Percentiles rank a stretch among this genome's conserved stretches.
Evolutionary conservation across 2,329 filamentous ascomycete species (phyloP).

Genomic region (Periglandula ipomoeae): DNA sequence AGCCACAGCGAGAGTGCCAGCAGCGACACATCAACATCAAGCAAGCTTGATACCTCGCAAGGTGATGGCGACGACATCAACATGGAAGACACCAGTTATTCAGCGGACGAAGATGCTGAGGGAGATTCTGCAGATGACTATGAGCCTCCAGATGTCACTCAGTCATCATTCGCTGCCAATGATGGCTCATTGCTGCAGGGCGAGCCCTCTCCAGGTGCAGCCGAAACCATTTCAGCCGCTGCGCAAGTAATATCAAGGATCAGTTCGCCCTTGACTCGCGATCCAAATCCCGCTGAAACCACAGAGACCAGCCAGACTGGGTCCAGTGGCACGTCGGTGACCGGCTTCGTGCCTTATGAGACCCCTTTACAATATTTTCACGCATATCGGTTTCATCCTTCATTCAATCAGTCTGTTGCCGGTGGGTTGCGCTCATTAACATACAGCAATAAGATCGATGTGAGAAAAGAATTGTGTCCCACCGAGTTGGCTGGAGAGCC

Average conservation of each 20-base stretch:
- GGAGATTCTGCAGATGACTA: conserved; percentile 38
- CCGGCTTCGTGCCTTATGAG: conserved; percentile 54
- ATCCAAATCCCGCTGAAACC: not conserved
- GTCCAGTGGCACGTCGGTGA: conserved; percentile 12
- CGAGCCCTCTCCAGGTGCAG: not conserved
- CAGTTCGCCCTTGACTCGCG: not conserved
- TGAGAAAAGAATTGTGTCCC: conserved; percentile 63
- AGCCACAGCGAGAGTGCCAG: not conserved
- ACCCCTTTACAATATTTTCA: conserved; percentile 77
- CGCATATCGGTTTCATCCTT: conserved; percentile 82
- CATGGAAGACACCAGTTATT: conserved; percentile 14
- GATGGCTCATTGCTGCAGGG: conserved; percentile 7
- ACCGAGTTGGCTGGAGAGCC: conserved; percentile 60
- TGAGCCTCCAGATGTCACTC: conserved; percentile 40
- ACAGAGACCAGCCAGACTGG: conserved; percentile 9
- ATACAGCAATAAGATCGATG: conserved; percentile 85
- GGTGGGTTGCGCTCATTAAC: conserved; percentile 83
- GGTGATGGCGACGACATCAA: conserved; percentile 6
- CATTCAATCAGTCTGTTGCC: conserved; percentile 57
- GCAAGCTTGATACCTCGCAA: not conserved
- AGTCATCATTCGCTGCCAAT: not conserved
- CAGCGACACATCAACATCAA: not conserved
- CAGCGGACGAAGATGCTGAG: conserved; percentile 30
- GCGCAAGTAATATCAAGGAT: not conserved
- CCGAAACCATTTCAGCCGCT: not conserved